These are phyloP conservation scores for Ceratobasidium sp. DNA, from an alignment of 1,284 basidiomycete genomes.

Conservation along the genomic window DNA sequence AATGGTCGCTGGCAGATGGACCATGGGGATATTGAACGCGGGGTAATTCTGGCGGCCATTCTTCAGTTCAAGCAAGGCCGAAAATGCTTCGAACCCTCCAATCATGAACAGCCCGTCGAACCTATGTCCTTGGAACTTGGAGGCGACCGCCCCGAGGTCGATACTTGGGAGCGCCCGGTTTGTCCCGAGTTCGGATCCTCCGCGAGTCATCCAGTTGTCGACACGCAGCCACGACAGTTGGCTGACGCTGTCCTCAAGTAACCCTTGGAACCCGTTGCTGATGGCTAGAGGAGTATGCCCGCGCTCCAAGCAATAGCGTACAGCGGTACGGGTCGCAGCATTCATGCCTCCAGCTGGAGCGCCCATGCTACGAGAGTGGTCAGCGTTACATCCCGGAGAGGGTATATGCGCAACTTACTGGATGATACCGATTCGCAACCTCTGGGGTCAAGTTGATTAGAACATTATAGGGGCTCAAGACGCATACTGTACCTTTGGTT, in stretches of 20 bases:
- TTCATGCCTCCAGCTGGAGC: slow-evolving; percentile 99
- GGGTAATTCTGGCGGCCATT: slow-evolving; percentile 86
- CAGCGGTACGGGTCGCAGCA: slow-evolving; percentile 94
- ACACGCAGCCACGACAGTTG: slow-evolving; percentile 97
- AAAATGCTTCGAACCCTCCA: slow-evolving; percentile 97
- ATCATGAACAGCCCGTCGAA: slow-evolving; percentile 90
- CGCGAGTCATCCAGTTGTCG: slow-evolving; percentile 95
- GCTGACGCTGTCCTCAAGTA: slow-evolving; percentile 89
- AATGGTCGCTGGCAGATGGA: slow-evolving; percentile 93
- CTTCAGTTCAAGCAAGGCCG: slow-evolving; percentile 82
- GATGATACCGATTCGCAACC: slow-evolving; percentile 90
- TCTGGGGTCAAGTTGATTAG: slow-evolving; percentile 59
- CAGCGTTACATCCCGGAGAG: slow-evolving; percentile 15
- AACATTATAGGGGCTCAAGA: not conserved
- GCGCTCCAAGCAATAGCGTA: slow-evolving; percentile 91
- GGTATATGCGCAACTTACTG: slow-evolving; percentile 72
- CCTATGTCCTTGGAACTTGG: slow-evolving; percentile 89
- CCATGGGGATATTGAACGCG: slow-evolving; percentile 93
- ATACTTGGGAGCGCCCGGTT: slow-evolving; percentile 89
- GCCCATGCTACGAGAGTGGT: slow-evolving; percentile 74
- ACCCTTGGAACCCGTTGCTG: slow-evolving; percentile 95
- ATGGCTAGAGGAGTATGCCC: slow-evolving; percentile 93
- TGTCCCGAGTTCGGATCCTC: slow-evolving; percentile 98
- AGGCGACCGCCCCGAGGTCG: slow-evolving; percentile 88
- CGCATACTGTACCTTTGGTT: slow-evolving; percentile 64